These are phyloP conservation scores for Rhodotorula glutinis DNA, from an alignment of 1,284 basidiomycete genomes.

Conservation along the genomic window DNA sequence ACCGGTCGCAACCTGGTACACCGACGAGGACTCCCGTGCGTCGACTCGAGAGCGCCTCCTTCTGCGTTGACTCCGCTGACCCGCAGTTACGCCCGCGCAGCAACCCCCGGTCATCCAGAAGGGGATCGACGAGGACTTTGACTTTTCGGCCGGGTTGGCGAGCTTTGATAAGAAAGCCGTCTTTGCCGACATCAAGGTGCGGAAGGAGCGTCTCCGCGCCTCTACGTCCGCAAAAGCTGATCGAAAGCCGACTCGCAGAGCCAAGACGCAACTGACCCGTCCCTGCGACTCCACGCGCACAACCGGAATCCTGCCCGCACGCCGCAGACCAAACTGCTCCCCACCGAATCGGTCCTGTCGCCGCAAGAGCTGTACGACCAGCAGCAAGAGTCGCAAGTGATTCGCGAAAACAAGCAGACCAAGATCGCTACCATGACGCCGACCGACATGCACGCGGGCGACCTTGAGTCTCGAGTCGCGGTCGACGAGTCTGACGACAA, in stretches of 20 bases:
- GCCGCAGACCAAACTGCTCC: conserved; percentile 27
- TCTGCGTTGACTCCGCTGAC: background rate
- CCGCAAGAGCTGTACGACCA: conserved; percentile 29
- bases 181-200: conserved; percentile 37
- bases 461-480: background rate
- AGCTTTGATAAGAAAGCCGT: conserved; percentile 41
- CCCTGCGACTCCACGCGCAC: conserved; percentile 41
- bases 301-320: conserved; percentile 31
- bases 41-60: background rate
- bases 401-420: conserved; percentile 9
- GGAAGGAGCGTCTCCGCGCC: too few relatives aligned
- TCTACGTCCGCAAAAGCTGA: too few relatives aligned
- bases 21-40: background rate
- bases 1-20: background rate
- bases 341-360: conserved; percentile 29
- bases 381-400: conserved; percentile 5
- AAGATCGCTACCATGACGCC: conserved; percentile 6
- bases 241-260: conserved; percentile 6
- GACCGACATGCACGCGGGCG: conserved; percentile 5
- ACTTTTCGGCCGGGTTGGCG: conserved; percentile 33
- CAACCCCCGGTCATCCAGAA: background rate
- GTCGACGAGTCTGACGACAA: conserved; percentile 3
- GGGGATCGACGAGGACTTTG: conserved; percentile 38
- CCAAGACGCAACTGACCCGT: conserved; percentile 38
- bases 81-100: background rate